Conservation (phyloP, 148 eudicot species). For the Cornus kousa region DNA sequence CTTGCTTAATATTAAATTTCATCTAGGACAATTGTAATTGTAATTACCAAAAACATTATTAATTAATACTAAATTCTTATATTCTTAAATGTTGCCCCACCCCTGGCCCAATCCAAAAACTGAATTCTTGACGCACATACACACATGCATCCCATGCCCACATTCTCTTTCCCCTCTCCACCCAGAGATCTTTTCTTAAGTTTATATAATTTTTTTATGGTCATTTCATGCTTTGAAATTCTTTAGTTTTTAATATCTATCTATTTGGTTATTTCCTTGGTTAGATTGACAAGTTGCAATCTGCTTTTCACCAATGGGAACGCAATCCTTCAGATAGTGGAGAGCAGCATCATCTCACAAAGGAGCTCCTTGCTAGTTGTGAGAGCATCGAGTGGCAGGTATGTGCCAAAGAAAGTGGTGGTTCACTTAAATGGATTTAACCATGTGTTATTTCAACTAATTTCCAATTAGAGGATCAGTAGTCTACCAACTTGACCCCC, state of each 20-base stretch:
- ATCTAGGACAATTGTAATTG: no score
- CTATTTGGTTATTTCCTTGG: constrained; percentile 11
- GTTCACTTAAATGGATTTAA: background rate
- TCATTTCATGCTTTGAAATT: background rate
- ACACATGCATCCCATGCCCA: background rate
- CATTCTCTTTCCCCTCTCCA: background rate
- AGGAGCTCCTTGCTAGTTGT: constrained; percentile 57
- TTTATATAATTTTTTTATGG: background rate
- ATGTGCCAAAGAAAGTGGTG: constrained; percentile 13
- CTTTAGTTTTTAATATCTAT: constrained; percentile 5
- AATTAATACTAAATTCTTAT: no score
- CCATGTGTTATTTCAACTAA: background rate
- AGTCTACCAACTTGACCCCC: background rate
- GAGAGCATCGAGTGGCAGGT: constrained; percentile 98
- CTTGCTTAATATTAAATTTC: no score
- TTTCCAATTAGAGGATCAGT: background rate
- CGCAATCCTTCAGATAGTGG: constrained; percentile 39
- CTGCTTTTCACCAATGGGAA: constrained; percentile 76
- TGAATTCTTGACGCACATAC: background rate
- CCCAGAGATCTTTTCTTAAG: background rate
- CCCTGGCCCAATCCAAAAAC: background rate
- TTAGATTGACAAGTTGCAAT: constrained; percentile 78
- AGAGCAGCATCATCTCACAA: constrained; percentile 45
- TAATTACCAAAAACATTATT: no score
- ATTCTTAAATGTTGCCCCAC: background rate